Conservation (phyloP, 257 asterid genomes). For the Solanum appendiculatum region DNA sequence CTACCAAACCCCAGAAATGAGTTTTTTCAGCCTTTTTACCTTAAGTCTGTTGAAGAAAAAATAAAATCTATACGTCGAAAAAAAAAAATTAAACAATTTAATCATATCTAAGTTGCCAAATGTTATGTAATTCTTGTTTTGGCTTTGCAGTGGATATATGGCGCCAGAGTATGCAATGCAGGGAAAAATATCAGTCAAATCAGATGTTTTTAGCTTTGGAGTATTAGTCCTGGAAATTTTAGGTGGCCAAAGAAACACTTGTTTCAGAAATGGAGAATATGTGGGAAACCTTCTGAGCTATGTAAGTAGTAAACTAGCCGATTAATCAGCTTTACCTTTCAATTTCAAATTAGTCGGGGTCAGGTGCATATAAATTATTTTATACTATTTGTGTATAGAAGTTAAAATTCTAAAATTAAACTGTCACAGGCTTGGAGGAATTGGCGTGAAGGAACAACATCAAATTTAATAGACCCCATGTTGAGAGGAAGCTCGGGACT, state of each 20-base stretch:
- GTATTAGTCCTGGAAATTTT: conserved; percentile 9
- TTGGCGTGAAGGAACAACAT: conserved; percentile 8
- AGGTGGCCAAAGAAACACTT: neutral
- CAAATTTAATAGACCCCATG: neutral
- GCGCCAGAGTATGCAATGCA: conserved; percentile 5
- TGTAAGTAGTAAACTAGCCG: conserved; percentile 1
- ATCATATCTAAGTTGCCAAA: neutral
- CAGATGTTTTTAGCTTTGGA: conserved; percentile 16
- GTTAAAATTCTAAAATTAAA: neutral
- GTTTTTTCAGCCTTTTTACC: neutral
- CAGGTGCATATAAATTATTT: neutral
- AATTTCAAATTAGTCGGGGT: neutral
- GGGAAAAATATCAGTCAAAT: conserved; percentile 4
- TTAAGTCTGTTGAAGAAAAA: neutral
- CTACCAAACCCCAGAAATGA: neutral
- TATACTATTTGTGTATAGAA: neutral
- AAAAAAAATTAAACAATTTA: neutral
- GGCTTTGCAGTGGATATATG: conserved; percentile 13
- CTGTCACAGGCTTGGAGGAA: conserved; percentile 13
- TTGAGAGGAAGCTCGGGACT: neutral
- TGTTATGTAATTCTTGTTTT: neutral
- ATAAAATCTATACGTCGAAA: neutral
- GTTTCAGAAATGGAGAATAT: neutral
- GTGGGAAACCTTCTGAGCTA: neutral
- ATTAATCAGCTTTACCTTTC: neutral